Conservation (phyloP, 495 filamentous ascomycete species). For the Cenococcum geophilum region DNA sequence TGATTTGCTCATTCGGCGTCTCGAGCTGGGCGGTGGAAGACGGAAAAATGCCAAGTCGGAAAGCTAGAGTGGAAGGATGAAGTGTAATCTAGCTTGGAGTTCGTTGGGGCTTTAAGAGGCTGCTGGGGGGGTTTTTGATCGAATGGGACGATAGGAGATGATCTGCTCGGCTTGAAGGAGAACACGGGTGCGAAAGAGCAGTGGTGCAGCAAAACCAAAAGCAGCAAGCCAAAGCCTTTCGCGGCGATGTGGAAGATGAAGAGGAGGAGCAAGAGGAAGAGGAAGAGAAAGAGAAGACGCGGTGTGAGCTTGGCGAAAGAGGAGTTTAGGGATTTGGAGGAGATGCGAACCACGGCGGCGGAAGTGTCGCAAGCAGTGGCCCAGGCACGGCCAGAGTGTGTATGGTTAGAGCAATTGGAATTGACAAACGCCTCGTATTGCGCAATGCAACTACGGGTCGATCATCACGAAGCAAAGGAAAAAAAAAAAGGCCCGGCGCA, state of each 20-base stretch:
- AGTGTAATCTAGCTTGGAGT: neutral
- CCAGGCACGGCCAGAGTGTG: neutral
- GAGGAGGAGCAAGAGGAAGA: neutral
- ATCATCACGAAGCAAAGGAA: constrained; percentile 1
- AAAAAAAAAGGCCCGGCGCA: neutral
- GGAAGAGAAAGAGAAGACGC: neutral
- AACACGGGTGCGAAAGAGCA: constrained; percentile 10
- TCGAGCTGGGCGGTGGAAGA: neutral
- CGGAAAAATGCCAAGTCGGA: constrained; percentile 5
- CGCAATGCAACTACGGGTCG: constrained; percentile 13
- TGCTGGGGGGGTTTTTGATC: constrained; percentile 5
- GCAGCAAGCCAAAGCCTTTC: no score
- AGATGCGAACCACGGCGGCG: constrained; percentile 16
- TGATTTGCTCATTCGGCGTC: constrained; percentile 1
- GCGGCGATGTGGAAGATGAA: neutral
- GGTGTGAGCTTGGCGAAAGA: constrained; percentile 14
- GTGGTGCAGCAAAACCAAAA: neutral
- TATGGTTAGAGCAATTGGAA: neutral
- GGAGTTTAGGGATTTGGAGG: constrained; percentile 9
- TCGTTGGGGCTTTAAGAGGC: constrained; percentile 12
- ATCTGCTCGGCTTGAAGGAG: constrained; percentile 5
- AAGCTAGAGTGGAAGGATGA: constrained; percentile 3
- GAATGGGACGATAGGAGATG: neutral
- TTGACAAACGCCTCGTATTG: constrained; percentile 8
- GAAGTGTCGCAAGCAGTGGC: constrained; percentile 22